Conservation (phyloP, 352 stramenopile species). For the Pythium monospermum region DNA sequence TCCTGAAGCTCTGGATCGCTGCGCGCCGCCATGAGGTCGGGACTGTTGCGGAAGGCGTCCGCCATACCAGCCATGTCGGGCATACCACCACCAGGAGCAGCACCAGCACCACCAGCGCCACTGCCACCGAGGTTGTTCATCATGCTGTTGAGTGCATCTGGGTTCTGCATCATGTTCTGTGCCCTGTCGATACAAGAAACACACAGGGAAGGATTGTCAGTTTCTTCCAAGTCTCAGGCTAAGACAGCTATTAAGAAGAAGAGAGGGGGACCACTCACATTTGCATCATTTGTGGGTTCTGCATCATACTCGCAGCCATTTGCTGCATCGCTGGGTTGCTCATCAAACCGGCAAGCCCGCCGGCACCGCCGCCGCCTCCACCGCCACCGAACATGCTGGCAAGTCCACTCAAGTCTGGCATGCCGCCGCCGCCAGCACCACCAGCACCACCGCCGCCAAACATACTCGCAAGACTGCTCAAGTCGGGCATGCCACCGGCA, state of each 20-base stretch:
- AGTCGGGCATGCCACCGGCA: conserved; percentile 67
- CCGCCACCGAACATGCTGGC: conserved; percentile 68
- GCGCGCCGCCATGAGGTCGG: conserved; percentile 60
- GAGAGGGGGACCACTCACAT: conserved; percentile 38
- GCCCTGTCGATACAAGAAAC: conserved; percentile 29
- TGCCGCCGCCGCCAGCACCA: conserved; percentile 42
- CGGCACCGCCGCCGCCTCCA: conserved; percentile 30
- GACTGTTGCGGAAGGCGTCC: conserved; percentile 64
- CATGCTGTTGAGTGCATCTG: conserved; percentile 68
- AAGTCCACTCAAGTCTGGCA: conserved; percentile 72
- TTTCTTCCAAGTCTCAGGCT: background rate
- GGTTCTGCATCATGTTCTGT: conserved; percentile 90
- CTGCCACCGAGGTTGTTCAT: conserved; percentile 59
- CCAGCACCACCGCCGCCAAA: conserved; percentile 40
- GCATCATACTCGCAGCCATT: conserved; percentile 88
- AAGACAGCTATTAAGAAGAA: background rate
- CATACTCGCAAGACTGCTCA: conserved; percentile 74
- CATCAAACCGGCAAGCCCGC: conserved; percentile 71
- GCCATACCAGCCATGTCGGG: conserved; percentile 52
- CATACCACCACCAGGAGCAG: conserved; percentile 31
- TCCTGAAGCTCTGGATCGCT: conserved; percentile 70
- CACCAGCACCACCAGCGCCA: conserved; percentile 16
- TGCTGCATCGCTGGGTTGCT: conserved; percentile 85
- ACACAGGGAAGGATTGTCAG: background rate
- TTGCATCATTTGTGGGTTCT: conserved; percentile 88